These are phyloP conservation scores for Psidium guajava DNA, from an alignment of 345 rosid species.

Conservation along the genomic window DNA sequence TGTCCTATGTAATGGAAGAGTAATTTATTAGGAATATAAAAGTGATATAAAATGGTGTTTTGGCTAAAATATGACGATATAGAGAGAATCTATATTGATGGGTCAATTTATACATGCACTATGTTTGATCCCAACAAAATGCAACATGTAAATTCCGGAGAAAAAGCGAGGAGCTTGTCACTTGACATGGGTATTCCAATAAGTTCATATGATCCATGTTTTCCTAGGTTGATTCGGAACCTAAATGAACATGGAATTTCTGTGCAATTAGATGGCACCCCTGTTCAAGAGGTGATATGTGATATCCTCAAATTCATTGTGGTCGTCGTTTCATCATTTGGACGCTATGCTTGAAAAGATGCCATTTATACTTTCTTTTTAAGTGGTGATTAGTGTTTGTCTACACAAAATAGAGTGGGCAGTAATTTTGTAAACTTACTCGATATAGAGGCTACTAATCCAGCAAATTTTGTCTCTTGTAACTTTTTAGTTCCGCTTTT, in stretches of 20 bases:
- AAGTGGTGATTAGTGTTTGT: background rate
- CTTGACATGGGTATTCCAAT: background rate
- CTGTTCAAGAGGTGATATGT: background rate
- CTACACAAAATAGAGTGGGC: background rate
- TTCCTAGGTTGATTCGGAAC: background rate
- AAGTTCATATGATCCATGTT: background rate
- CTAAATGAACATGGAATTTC: background rate
- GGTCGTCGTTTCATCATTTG: background rate
- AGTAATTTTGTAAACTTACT: background rate
- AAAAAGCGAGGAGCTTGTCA: background rate
- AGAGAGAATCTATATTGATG: background rate
- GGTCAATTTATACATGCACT: background rate
- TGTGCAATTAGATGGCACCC: too few relatives aligned
- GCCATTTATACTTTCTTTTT: background rate
- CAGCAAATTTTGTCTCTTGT: background rate
- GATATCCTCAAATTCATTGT: background rate
- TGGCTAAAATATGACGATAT: background rate
- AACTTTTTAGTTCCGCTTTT: background rate
- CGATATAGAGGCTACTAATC: background rate
- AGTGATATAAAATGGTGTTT: background rate
- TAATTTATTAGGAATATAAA: background rate
- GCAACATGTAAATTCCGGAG: background rate
- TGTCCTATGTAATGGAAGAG: background rate
- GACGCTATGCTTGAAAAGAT: background rate
- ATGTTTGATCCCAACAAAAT: background rate